Conservation (phyloP, 2,329 filamentous ascomycete genomes). For the Monosporascus sp. region DNA sequence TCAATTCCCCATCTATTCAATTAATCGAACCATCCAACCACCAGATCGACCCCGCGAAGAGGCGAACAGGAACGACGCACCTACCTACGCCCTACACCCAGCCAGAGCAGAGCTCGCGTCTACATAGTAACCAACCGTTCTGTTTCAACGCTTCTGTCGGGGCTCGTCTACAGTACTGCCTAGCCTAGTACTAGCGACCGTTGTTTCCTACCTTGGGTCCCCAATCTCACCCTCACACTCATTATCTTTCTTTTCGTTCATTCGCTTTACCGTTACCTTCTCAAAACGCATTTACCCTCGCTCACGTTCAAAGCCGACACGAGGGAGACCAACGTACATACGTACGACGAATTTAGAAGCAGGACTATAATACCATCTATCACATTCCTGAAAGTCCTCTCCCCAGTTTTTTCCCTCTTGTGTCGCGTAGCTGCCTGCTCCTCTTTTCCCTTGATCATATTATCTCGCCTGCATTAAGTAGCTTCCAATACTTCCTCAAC, state of each 20-base stretch:
- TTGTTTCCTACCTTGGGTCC: background rate
- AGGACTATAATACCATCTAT: background rate
- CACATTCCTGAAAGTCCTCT: background rate
- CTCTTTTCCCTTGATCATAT: background rate
- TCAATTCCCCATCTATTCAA: slow-evolving; percentile 8
- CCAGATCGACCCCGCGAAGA: slow-evolving; percentile 7
- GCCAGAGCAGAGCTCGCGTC: too few relatives aligned
- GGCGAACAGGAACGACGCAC: background rate
- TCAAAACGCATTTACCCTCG: background rate
- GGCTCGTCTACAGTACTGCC: too few relatives aligned
- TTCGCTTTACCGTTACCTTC: background rate
- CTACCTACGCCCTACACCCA: background rate
- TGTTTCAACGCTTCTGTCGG: too few relatives aligned
- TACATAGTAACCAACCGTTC: too few relatives aligned
- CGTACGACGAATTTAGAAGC: background rate
- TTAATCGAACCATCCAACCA: slow-evolving; percentile 19
- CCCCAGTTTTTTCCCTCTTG: background rate
- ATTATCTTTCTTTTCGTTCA: background rate
- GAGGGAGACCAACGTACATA: background rate
- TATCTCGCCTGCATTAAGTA: background rate
- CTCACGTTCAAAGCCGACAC: background rate
- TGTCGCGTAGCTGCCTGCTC: background rate
- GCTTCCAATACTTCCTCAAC: background rate
- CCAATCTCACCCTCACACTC: background rate
- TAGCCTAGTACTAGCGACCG: too few relatives aligned